Conservation (phyloP, 257 asterid genomes). For the Cruciata laevipes region DNA sequence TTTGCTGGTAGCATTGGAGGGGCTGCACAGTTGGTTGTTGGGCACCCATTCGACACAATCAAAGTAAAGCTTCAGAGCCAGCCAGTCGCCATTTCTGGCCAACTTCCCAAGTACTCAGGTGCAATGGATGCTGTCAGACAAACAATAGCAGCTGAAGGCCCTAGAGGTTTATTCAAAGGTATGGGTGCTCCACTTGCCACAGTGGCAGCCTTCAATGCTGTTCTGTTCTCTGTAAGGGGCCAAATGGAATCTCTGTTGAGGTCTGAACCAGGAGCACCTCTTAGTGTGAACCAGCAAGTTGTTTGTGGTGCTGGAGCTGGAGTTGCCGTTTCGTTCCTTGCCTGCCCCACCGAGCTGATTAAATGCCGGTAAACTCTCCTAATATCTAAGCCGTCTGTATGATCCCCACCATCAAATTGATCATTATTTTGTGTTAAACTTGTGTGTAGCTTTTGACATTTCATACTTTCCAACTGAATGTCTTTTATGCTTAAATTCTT, state of each 20-base stretch:
- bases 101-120: slow-evolving; percentile 64
- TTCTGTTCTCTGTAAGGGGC: slow-evolving; percentile 75
- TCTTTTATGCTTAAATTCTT: background rate
- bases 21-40: slow-evolving; percentile 78
- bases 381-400: background rate
- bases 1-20: slow-evolving; percentile 82
- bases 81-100: slow-evolving; percentile 81
- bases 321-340: slow-evolving; percentile 70
- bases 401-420: background rate
- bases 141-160: slow-evolving; percentile 89
- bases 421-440: background rate
- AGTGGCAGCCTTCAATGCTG: slow-evolving; percentile 79
- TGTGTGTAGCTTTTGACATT: background rate
- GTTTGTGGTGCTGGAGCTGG: slow-evolving; percentile 92
- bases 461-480: background rate
- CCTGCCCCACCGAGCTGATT: slow-evolving; percentile 85
- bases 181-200: slow-evolving; percentile 97
- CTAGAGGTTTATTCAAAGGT: slow-evolving; percentile 82
- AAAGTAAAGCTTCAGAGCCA: slow-evolving; percentile 98
- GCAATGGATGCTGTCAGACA: slow-evolving; percentile 87
- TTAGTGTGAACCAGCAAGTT: slow-evolving; percentile 63
- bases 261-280: slow-evolving; percentile 71
- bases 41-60: slow-evolving; percentile 96
- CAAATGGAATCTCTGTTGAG: slow-evolving; percentile 70
- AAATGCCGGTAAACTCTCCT: slow-evolving; percentile 62